Evolutionary conservation across 2,329 filamentous ascomycete species (phyloP), one percentile per base, ranked within the genome.

Genomic region (Claviceps sp.): DNA sequence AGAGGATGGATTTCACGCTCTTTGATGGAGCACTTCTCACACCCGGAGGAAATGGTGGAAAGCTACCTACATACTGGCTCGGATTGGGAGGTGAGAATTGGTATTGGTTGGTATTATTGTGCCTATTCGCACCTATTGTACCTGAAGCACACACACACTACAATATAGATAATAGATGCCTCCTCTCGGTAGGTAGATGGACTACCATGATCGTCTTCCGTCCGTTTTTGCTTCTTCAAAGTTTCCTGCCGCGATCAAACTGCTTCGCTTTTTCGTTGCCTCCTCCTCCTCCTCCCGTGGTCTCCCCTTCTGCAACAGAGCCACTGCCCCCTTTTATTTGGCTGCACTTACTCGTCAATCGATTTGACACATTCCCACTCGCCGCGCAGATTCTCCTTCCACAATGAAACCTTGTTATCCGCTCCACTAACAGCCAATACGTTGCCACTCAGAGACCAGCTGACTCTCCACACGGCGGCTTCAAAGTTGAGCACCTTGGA

Each of bases 331-430:
- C 43, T 34, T 11, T 1, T 26, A 22, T n/a, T 45, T 11, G 30
- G 10, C 30, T 34, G 24, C 24, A 22, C 3, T 63, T 75, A 95
- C 72, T 95, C 89, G 68, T 95, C 91, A 66, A 98, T 90, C 54
- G 88, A 89, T 80, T 95, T 96, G 59, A 97, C 88, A 63, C 87
- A 88, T 71, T 97, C 90, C 93, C 93, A 98, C 65, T 95, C 88
- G 52, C 93, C 93, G 66, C 86, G 87, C 61, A 98, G 74, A 67
- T 95, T 95, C 78, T 98, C 93, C 78, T 97, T 98, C 91, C 91
- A 98, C 68, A 98, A 70, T 51, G 85, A 94, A 52, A 98, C 90
- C 73, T 94, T 90, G 76, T 98, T 98, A 71, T 98, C 91, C 26
- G 86, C 88, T 41, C 89, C 89, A 65, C 87, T 93, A 56, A 96